Conservation (phyloP, 768 basidiomycete genomes). For the Suillus alpinus region DNA sequence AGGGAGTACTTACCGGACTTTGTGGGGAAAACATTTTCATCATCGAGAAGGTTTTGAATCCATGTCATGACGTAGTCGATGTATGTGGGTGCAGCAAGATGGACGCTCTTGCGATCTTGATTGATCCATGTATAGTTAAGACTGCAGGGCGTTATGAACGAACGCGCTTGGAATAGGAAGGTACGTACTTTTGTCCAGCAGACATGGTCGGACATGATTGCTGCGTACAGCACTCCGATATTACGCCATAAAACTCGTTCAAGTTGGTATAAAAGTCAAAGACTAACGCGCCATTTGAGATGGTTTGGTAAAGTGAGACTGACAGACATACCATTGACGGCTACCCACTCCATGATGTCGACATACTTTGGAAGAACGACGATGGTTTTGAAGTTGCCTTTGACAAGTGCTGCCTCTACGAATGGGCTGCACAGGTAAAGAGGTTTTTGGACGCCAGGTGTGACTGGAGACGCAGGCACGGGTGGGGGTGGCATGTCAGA, state of each 20-base stretch:
- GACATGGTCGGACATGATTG: conserved; percentile 91
- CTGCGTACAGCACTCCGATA: conserved; percentile 90
- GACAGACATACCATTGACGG: conserved; percentile 75
- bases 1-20: conserved; percentile 69
- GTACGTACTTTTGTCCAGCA: conserved; percentile 74
- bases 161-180: background rate
- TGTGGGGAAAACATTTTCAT: conserved; percentile 92
- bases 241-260: conserved; percentile 93
- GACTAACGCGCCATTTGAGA: conserved; percentile 45
- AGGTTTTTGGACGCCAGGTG: conserved; percentile 44
- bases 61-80: conserved; percentile 98
- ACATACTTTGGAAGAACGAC: conserved; percentile 95
- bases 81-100: conserved; percentile 91
- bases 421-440: conserved; percentile 93
- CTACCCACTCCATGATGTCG: conserved; percentile 96
- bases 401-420: conserved; percentile 91
- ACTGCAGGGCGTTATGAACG: conserved; percentile 35
- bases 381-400: conserved; percentile 98
- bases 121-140: conserved; percentile 95
- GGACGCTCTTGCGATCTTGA: conserved; percentile 82
- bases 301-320: background rate
- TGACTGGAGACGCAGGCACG: conserved; percentile 38
- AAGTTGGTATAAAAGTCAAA: conserved; percentile 97
- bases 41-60: conserved; percentile 90
- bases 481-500: conserved; percentile 42